Conservation (phyloP, 176 grass and related monocot species). For the Saccharum officinarum region DNA sequence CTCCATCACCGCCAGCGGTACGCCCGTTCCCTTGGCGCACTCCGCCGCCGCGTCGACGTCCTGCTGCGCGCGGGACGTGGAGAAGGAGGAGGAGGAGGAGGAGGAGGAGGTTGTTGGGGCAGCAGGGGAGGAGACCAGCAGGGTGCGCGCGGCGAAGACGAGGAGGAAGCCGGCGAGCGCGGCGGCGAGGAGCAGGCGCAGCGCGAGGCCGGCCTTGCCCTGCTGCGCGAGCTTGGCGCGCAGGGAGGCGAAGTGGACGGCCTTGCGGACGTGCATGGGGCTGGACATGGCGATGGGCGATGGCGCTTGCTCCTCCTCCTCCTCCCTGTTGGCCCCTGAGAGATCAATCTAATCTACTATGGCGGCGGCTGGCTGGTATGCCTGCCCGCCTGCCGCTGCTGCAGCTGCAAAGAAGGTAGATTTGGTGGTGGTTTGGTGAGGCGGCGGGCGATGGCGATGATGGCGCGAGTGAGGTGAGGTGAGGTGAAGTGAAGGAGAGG, state of each 20-base stretch:
- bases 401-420: no score
- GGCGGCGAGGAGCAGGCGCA: slow-evolving; percentile 34
- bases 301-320: no score
- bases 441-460: background rate
- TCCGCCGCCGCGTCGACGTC: background rate
- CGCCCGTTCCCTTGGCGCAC: background rate
- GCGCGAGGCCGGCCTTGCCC: slow-evolving; percentile 12
- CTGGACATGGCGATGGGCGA: slow-evolving; percentile 32
- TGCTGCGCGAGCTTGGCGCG: slow-evolving; percentile 43
- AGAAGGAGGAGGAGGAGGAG: rapidly evolving
- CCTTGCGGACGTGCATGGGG: slow-evolving; percentile 45
- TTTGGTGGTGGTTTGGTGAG: no score
- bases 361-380: no score
- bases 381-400: no score
- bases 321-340: background rate
- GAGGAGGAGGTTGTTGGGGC: background rate
- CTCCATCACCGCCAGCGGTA: slow-evolving; percentile 29
- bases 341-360: background rate
- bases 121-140: background rate
- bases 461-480: background rate
- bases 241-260: slow-evolving; percentile 39
- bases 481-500: slow-evolving; percentile 1
- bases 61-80: background rate
- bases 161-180: slow-evolving; percentile 40
- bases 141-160: slow-evolving; percentile 37